Base-by-base conservation (phyloP, 2,329 filamentous ascomycete genomes). In the Geosmithia flava region DNA sequence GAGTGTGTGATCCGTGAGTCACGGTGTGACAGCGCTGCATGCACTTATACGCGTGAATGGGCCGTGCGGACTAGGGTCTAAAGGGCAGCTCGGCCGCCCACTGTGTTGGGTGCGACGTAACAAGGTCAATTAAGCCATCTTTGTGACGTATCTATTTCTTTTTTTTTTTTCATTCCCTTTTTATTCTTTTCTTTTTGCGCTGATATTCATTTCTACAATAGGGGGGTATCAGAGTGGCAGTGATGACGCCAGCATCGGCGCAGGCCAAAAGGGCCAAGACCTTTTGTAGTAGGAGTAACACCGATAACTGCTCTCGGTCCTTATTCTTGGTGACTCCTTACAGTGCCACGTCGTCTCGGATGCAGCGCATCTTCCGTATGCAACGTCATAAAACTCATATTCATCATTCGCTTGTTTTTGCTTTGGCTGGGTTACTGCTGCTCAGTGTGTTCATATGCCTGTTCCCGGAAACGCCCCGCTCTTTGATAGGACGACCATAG, bases 381-480 rank as follows among this genome's bases (percentile, higher is more conserved):
- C 11, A 44, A 44, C 7, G 8, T 45, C 44, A 16, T 45, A 20
- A 27, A 27, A 33, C 15, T 45, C 44, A n/a, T 45, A 27, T 20
- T 23, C 17, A 11, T 44, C 17, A 5, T 44, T 7, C 7, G 10
- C 20, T 16, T 43, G 41, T 16, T 13, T 44, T 20, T 2, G 23
- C 8, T 27, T 27, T 27, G 4, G 23, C 8, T 27, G 23, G 23
- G 23, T 27, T 27, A 27, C 23, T 27, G 23, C 23, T 27, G 23
- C 23, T 27, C 42, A 44, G 17, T 20, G 17, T 20, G n/a, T 23
- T 48, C 53, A 83, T 45, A 83, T 67, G 17, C 87, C 86, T 20
- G 94, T 97, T 20, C 90, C 90, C 1, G 94, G 93, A 60, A 98
- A 98, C 2, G 93, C 91, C 41, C 87, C 88, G 50, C 78, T 85